Base-by-base conservation (phyloP, 306 rosid species). In the Quercus robur region DNA sequence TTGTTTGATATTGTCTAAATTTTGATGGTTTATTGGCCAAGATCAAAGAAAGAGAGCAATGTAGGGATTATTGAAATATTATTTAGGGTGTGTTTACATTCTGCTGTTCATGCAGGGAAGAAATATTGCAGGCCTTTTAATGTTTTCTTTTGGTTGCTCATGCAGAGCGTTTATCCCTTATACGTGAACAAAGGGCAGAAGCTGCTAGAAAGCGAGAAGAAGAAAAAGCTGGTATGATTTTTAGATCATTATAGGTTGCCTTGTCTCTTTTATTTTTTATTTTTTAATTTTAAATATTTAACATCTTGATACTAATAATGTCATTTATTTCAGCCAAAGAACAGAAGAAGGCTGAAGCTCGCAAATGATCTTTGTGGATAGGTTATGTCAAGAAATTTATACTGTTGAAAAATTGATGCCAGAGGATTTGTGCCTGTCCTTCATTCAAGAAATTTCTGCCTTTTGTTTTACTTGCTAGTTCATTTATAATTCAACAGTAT, bases 201-300 rank as follows among this genome's bases (percentile, higher is more conserved):
- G 98, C 98, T 81, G 97, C 98, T 68, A 90, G 81, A 75, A 94
- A 91, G 87, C 78, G 97, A 73, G 91, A 91, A 63, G 97, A 94
- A 85, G 98, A 92, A 81, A 92, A 87, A 75, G 92, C 94, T 71
- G 97, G 98, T 92, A 87, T 68, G 81, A 44, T 78, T 59, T 30
- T 71, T 33, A 51, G 17, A 76, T 66, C 23, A 56, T 66, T 15
- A 56, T 62, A 52, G 31, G 28, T 76, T 61, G 7, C 21, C 63
- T 49, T 44, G 61, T 67, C 52, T 52, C n/a, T 55, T 23, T 58
- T 73, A 17, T 44, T n/a, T 23, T 6, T 6, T 66, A 19, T 33
- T n/a, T n/a, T 38, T 38, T 6, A 6, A 38, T 38, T 38, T 41
- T 38, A 38, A 38, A 69, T 23, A 54, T 41, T 30, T 25, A 70